phyloP scores from a whole-genome alignment of 2,329 filamentous ascomycete genomes.

The Lecanicillium sp. region DNA sequence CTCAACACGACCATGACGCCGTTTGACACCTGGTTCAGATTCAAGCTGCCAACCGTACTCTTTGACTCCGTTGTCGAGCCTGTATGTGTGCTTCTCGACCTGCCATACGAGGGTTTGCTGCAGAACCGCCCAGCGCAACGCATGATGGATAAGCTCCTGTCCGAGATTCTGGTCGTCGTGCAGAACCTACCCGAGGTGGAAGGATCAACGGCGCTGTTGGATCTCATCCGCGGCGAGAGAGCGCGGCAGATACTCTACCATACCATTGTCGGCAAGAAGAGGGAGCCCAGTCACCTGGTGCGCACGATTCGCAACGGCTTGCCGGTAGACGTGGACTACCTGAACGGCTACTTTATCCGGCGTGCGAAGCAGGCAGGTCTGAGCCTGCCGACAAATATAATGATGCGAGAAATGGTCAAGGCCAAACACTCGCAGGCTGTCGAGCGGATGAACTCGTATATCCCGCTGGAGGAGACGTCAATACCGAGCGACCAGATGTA shows the following conservation, averaged over 20 bases:
- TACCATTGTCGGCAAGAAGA: constrained; percentile 34
- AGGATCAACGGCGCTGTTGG: constrained; percentile 47
- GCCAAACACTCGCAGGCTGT: constrained; percentile 46
- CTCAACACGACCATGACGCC: constrained; percentile 11
- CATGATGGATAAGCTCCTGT: constrained; percentile 62
- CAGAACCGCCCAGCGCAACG: constrained; percentile 57
- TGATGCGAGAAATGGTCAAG: constrained; percentile 65
- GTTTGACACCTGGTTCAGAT: constrained; percentile 53
- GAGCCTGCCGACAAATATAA: constrained; percentile 63
- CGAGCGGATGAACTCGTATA: constrained; percentile 22
- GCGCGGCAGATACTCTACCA: constrained; percentile 51
- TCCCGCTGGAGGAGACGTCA: constrained; percentile 29
- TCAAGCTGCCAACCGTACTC: constrained; percentile 73
- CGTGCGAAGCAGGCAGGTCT: constrained; percentile 67
- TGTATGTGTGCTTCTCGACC: constrained; percentile 70
- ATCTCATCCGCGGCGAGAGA: constrained; percentile 49
- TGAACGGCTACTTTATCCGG: constrained; percentile 81
- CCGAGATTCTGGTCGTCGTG: constrained; percentile 68
- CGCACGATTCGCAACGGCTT: constrained; percentile 53
- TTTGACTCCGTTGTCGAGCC: constrained; percentile 74
- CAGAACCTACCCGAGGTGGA: constrained; percentile 66
- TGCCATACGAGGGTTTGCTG: constrained; percentile 63
- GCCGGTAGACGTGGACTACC: constrained; percentile 70
- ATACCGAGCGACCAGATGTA: constrained; percentile 15
- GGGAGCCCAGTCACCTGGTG: constrained; percentile 55